A percentile compares a stretch with the other conserved stretches of the same genome.
Conservation (phyloP, 352 stramenopile genomes). For the Globisporangium mamillatum region DNA sequence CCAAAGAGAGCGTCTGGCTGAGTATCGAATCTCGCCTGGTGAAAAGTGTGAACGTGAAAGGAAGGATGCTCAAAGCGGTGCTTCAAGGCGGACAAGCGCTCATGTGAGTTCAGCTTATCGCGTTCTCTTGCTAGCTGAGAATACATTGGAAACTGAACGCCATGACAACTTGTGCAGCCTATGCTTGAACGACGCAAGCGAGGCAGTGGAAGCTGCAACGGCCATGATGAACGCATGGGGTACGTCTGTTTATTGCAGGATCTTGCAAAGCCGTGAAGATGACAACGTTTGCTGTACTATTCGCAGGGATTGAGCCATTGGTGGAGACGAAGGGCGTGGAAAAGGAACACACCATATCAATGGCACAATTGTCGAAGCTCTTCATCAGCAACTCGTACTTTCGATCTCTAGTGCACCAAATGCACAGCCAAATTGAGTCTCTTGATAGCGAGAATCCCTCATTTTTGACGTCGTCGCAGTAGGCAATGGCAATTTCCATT, state of each 20-base stretch:
- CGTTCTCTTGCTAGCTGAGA: neutral
- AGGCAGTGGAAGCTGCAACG: slow-evolving; percentile 29
- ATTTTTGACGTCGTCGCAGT: neutral
- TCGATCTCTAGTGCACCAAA: slow-evolving; percentile 30
- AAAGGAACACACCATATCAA: neutral
- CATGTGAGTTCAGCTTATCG: slow-evolving; percentile 22
- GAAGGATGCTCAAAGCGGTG: slow-evolving; percentile 27
- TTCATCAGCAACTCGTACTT: slow-evolving; percentile 36
- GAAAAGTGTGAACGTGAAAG: slow-evolving; percentile 32
- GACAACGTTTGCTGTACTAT: neutral
- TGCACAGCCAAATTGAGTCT: slow-evolving; percentile 37
- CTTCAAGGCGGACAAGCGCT: slow-evolving; percentile 21
- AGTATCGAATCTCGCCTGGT: slow-evolving; percentile 12
- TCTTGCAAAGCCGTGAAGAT: neutral
- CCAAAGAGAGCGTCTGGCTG: slow-evolving; percentile 6
- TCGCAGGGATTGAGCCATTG: slow-evolving; percentile 37
- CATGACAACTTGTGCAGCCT: slow-evolving; percentile 20
- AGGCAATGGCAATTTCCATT: neutral
- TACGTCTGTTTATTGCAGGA: slow-evolving; percentile 7
- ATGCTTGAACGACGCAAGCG: slow-evolving; percentile 20
- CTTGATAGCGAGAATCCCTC: neutral
- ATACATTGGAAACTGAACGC: neutral
- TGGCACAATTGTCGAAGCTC: slow-evolving; percentile 25
- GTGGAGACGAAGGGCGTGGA: slow-evolving; percentile 26
- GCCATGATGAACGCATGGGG: slow-evolving; percentile 48